Base-by-base conservation (phyloP, 2,329 filamentous ascomycete genomes). In the Phoma sp. region DNA sequence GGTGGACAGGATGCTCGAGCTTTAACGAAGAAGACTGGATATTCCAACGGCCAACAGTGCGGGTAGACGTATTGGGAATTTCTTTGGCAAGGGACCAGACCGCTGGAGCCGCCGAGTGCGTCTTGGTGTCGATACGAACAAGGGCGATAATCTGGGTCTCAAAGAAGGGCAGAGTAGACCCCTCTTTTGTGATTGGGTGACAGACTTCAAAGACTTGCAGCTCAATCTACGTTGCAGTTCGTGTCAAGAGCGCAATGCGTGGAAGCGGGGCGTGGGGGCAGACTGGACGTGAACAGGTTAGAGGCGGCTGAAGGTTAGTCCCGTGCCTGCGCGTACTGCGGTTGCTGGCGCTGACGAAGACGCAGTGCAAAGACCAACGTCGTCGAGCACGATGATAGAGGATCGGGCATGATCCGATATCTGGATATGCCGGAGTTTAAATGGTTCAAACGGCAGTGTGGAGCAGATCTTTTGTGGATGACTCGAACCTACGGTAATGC, bases 111-210 rank as follows among this genome's bases (percentile, higher is more conserved):
- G 54, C 49, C 59, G 58, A 55, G 39, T 36, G 50, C 53, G 43
- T 33, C 17, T 38, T 55, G 57, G 55, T 53, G 44, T 59, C 58
- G 51, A 57, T 51, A 13, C 41, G 44, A 59, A 47, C 50, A 55
- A 50, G 41, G 46, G 62, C 37, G 58, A 59, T 49, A 64, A 61
- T 70, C 64, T 69, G 64, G 68, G 67, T 24, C 43, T 43, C 37
- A 36, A 55, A 9, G 67, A 67, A 67, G 56, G 69, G 62, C 66
- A 63, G 64, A 68, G 70, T 69, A 65, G 41, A 58, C 39, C 41
- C 46, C 38, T 45, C 36, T 55, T 58, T 46, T 50, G 57, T 59
- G 64, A 73, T 74, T 74, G 71, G 71, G 56, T 55, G 51, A 63
- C 22, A 48, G 43, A 39, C 48, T 56, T 48, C 39, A 51, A 60